phyloP scores from a whole-genome alignment of 2,329 filamentous ascomycete genomes.

The Arthroderma sp. region DNA sequence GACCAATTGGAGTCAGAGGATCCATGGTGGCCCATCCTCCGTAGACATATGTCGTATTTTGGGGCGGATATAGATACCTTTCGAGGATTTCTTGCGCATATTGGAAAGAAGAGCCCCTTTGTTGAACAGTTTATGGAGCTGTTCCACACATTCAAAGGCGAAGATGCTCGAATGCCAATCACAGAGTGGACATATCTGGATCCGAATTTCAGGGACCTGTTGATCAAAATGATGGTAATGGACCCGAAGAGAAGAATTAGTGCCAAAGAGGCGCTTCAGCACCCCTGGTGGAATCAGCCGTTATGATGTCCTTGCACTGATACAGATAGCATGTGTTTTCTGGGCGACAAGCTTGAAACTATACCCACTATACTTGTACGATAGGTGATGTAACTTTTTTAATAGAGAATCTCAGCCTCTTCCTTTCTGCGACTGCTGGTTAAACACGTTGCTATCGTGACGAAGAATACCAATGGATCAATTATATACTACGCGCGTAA shows the following conservation, averaged over 20 bases:
- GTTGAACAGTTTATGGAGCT: constrained; percentile 26
- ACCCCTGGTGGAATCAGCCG: constrained; percentile 17
- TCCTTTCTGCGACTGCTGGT: no score
- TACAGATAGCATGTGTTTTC: no score
- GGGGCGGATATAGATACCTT: constrained; percentile 29
- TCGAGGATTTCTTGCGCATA: constrained; percentile 28
- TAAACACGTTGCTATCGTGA: no score
- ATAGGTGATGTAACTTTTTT: no score
- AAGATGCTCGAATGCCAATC: constrained; percentile 31
- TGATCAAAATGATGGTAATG: constrained; percentile 19
- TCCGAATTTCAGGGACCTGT: constrained; percentile 18
- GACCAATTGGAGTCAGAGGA: constrained; percentile 13
- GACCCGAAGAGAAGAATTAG: constrained; percentile 20
- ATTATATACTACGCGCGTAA: no score
- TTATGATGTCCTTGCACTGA: not conserved
- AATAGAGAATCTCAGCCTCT: no score
- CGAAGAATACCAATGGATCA: no score
- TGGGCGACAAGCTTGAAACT: no score
- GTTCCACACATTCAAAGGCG: constrained; percentile 24
- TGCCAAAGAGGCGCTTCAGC: constrained; percentile 20
- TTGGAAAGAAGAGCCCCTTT: constrained; percentile 28
- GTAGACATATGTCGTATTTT: constrained; percentile 35
- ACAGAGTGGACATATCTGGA: constrained; percentile 28
- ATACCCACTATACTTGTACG: no score
- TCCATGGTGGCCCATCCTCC: constrained; percentile 15